Conservation (phyloP, 495 filamentous ascomycete species). For the Achaetomiella virescens region DNA sequence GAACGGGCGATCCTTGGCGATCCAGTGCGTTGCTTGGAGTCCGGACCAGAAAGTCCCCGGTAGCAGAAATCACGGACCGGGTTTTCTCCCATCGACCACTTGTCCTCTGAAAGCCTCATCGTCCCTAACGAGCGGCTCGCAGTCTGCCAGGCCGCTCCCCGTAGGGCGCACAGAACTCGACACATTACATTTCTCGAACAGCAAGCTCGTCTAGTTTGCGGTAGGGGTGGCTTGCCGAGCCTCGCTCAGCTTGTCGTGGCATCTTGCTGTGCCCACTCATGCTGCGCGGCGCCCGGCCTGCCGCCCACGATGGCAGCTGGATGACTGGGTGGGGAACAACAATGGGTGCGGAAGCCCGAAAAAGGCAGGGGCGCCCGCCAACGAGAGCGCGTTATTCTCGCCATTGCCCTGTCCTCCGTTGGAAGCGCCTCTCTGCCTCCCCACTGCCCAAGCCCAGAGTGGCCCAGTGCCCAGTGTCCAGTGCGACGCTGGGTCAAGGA, state of each 20-base stretch:
- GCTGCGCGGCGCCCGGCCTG: slow-evolving; percentile 4
- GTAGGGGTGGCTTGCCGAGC: slow-evolving; percentile 4
- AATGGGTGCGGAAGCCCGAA: not conserved
- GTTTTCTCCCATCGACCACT: no score
- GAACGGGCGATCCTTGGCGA: slow-evolving; percentile 15
- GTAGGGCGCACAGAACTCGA: no score
- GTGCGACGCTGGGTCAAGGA: slow-evolving; percentile 18
- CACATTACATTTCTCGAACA: slow-evolving; percentile 10
- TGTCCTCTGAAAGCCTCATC: no score
- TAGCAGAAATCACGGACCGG: not conserved
- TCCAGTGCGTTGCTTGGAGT: slow-evolving; percentile 7
- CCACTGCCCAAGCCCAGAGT: slow-evolving; percentile 19
- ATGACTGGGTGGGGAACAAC: slow-evolving; percentile 11
- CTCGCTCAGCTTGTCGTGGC: not conserved
- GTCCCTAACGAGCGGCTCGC: no score
- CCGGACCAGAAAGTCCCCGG: not conserved
- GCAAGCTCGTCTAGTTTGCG: slow-evolving; percentile 14
- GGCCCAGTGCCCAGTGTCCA: not conserved
- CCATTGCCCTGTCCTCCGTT: slow-evolving; percentile 17
- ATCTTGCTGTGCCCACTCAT: slow-evolving; percentile 1
- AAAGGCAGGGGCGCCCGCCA: slow-evolving; percentile 7
- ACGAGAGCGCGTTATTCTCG: slow-evolving; percentile 18
- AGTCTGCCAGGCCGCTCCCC: no score
- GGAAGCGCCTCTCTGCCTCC: slow-evolving; percentile 22
- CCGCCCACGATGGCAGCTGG: slow-evolving; percentile 13